Conservation (phyloP, 495 filamentous ascomycete species). For the Penicillium pulvis region DNA sequence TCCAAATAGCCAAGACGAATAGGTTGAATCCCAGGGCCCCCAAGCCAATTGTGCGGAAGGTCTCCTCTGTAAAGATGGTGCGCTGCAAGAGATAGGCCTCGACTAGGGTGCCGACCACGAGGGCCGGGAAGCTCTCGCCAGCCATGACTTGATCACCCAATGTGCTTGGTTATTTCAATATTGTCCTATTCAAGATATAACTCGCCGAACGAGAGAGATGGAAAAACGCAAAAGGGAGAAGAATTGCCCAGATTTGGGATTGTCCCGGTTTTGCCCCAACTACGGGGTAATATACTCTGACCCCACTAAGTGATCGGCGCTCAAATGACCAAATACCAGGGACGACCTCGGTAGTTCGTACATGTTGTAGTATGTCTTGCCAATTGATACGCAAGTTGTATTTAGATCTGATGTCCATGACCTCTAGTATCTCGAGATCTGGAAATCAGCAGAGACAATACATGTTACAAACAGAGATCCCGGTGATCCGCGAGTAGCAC, state of each 20-base stretch:
- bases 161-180: not conserved
- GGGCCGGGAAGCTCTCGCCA: slow-evolving; percentile 15
- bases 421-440: no score
- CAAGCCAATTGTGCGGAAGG: slow-evolving; percentile 27
- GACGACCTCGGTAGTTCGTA: not conserved
- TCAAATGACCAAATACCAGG: not conserved
- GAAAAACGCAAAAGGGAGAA: not conserved
- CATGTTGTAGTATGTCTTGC: no score
- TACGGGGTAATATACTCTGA: not conserved
- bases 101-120: slow-evolving; percentile 28
- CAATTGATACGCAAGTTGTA: not conserved
- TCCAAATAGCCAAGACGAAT: slow-evolving; percentile 42
- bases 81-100: slow-evolving; percentile 37
- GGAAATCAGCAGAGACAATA: no score
- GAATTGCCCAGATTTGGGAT: not conserved
- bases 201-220: not conserved
- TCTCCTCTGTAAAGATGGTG: slow-evolving; percentile 27
- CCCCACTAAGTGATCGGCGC: not conserved
- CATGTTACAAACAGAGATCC: no score
- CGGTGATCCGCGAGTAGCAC: no score
- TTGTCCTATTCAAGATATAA: not conserved
- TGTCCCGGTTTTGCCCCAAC: not conserved
- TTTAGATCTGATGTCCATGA: not conserved
- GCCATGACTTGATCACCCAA: not conserved
- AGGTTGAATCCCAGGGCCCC: slow-evolving; percentile 31